phyloP scores from a whole-genome alignment of 2,329 filamentous ascomycete genomes.

The Myriangium duriaei region DNA sequence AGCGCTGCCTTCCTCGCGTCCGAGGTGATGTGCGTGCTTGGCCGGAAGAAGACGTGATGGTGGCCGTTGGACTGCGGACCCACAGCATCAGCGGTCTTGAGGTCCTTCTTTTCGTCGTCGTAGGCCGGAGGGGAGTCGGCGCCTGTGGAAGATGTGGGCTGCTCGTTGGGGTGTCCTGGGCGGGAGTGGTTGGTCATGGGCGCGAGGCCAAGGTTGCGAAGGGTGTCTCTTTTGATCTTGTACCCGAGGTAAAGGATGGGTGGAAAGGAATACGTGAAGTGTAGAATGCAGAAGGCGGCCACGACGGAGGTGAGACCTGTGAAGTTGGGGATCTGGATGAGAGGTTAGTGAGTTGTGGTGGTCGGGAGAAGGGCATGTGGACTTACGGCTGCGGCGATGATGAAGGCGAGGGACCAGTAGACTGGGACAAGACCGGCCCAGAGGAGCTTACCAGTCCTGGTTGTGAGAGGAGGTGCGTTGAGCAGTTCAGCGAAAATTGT shows the following conservation, averaged over 20 bases:
- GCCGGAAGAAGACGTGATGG: slow-evolving; percentile 1
- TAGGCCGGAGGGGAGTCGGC: slow-evolving; percentile 11
- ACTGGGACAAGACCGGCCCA: slow-evolving; percentile 41
- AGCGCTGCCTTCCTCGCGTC: slow-evolving; percentile 16
- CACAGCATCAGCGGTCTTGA: neutral
- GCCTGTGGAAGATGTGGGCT: slow-evolving; percentile 25
- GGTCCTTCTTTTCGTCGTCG: slow-evolving; percentile 28
- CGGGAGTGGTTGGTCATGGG: slow-evolving; percentile 3
- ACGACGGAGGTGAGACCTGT: slow-evolving; percentile 31
- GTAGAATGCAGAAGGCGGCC: slow-evolving; percentile 41
- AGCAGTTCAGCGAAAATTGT: slow-evolving; percentile 42
- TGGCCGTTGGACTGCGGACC: neutral
- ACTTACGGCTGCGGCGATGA: slow-evolving; percentile 43
- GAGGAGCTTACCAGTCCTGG: slow-evolving; percentile 37
- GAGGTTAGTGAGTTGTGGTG: neutral
- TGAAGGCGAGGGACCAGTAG: slow-evolving; percentile 46
- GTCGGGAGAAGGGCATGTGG: slow-evolving; percentile 19
- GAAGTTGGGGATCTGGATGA: slow-evolving; percentile 11
- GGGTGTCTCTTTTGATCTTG: slow-evolving; percentile 32
- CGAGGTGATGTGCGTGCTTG: slow-evolving; percentile 19
- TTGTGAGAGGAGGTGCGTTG: slow-evolving; percentile 37
- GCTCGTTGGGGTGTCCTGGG: slow-evolving; percentile 24
- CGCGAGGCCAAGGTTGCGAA: slow-evolving; percentile 14
- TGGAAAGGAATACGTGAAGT: slow-evolving; percentile 44
- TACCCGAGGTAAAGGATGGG: slow-evolving; percentile 36